Percentiles rank a stretch among this genome's conserved stretches.
Conservation (phyloP, 805 yeast species). For the Yarrowia sp. region DNA sequence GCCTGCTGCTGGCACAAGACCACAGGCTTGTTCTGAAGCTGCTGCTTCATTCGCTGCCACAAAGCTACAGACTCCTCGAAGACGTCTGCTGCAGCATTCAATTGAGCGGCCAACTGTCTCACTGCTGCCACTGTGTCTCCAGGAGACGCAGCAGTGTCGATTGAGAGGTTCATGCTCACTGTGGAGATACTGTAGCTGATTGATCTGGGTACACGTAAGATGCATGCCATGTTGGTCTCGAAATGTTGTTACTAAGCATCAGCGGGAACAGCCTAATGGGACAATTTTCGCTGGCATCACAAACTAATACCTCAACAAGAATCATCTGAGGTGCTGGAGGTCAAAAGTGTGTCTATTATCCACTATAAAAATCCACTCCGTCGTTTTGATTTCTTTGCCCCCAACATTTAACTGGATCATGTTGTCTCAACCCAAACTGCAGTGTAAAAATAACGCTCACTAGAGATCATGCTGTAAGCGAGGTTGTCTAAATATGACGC, state of each 20-base stretch:
- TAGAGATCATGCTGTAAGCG: background rate
- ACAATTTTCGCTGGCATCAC: too few species aligned
- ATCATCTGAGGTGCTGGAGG: too few species aligned
- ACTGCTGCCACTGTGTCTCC: slow-evolving; percentile 20
- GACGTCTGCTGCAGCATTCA: slow-evolving; percentile 19
- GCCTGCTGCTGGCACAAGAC: slow-evolving; percentile 17
- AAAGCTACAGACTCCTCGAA: slow-evolving; percentile 29
- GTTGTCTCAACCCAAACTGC: background rate
- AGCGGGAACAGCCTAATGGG: background rate
- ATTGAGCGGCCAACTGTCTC: slow-evolving; percentile 17
- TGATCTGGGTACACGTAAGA: slow-evolving; percentile 24
- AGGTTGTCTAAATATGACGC: background rate
- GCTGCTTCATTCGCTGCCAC: slow-evolving; percentile 27
- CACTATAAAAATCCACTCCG: background rate
- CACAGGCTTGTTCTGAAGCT: background rate
- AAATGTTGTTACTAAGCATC: slow-evolving; percentile 20
- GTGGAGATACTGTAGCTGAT: slow-evolving; percentile 11
- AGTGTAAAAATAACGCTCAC: slow-evolving; percentile 3
- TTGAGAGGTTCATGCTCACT: slow-evolving; percentile 29
- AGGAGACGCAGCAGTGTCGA: slow-evolving; percentile 23
- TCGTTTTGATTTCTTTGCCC: background rate
- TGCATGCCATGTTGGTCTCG: slow-evolving; percentile 13
- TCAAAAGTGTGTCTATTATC: too few species aligned
- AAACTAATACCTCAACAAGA: too few species aligned
- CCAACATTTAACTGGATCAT: background rate